A percentile compares a stretch with the other conserved stretches of the same genome.
phyloP scores from a whole-genome alignment of 257 asterid species.

The Petunia axillaris region DNA sequence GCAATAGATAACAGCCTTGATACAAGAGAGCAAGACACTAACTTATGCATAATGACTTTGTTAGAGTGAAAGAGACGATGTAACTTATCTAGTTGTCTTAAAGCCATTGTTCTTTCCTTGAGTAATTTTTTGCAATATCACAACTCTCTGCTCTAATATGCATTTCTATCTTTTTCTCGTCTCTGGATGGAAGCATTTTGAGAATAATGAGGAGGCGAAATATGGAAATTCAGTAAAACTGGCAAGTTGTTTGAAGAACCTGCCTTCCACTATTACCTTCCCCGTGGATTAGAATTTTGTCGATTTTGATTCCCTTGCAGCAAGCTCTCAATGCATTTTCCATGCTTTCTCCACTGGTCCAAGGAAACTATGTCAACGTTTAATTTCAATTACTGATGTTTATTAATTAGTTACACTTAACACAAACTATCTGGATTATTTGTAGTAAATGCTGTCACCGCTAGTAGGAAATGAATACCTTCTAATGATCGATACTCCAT shows the following conservation, averaged over 20 bases:
- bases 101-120: neutral
- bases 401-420: neutral
- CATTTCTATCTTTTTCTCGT: neutral
- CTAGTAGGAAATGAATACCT: constrained; percentile 50
- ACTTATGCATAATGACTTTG: constrained; percentile 4
- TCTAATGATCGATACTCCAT: constrained; percentile 93
- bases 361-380: constrained; percentile 4
- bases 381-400: neutral
- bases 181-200: neutral
- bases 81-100: neutral
- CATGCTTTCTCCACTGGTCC: constrained; percentile 84
- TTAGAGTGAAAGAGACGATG: neutral
- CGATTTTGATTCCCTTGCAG: constrained; percentile 86
- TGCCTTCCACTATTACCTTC: constrained; percentile 60
- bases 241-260: constrained; percentile 39
- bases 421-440: neutral
- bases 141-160: neutral
- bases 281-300: constrained; percentile 77
- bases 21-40: neutral
- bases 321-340: constrained; percentile 91
- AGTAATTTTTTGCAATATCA: neutral
- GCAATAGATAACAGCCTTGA: neutral
- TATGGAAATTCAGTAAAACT: neutral
- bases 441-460: neutral
- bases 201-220: neutral